Conservation (phyloP, 1,139 yeast species). For the Suhomyces choctaworum region DNA sequence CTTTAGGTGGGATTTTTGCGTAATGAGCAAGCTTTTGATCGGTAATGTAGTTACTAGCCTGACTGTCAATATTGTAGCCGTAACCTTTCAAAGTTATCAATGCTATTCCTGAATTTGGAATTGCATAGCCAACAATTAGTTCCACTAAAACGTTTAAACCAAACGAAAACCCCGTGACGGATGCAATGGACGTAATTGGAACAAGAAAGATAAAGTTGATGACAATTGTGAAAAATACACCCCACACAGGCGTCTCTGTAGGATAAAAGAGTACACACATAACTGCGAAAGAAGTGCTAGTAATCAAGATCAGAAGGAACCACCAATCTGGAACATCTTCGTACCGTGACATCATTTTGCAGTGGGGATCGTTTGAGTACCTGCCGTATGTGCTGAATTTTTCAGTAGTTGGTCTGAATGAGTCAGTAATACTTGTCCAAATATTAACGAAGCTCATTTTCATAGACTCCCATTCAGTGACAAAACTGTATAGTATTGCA, state of each 20-base stretch:
- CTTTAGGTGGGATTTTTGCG: slow-evolving; percentile 59
- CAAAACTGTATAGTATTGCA: slow-evolving; percentile 47
- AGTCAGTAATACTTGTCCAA: slow-evolving; percentile 30
- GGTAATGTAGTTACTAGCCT: slow-evolving; percentile 56
- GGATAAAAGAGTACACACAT: slow-evolving; percentile 48
- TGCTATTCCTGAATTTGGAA: slow-evolving; percentile 65
- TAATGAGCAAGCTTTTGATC: slow-evolving; percentile 65
- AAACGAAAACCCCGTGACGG: slow-evolving; percentile 53
- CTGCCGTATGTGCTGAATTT: slow-evolving; percentile 16
- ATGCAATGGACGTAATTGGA: slow-evolving; percentile 49
- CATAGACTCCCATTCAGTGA: slow-evolving; percentile 49
- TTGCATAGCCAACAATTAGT: slow-evolving; percentile 59
- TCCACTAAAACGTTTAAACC: slow-evolving; percentile 62
- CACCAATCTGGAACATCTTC: slow-evolving; percentile 67
- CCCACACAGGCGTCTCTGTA: slow-evolving; percentile 57
- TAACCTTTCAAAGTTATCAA: slow-evolving; percentile 58
- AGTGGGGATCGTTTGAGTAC: slow-evolving; percentile 50
- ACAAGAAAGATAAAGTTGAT: slow-evolving; percentile 55
- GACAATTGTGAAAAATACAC: slow-evolving; percentile 56
- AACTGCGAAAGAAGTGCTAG: slow-evolving; percentile 52
- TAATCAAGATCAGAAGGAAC: slow-evolving; percentile 48
- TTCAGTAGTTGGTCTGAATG: slow-evolving; percentile 23
- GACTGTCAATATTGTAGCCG: slow-evolving; percentile 63
- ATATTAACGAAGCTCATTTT: slow-evolving; percentile 41
- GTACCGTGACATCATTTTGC: slow-evolving; percentile 54